These are phyloP conservation scores for Lagerstroemia speciosa DNA, from an alignment of 345 rosid species.

Conservation along the genomic window DNA sequence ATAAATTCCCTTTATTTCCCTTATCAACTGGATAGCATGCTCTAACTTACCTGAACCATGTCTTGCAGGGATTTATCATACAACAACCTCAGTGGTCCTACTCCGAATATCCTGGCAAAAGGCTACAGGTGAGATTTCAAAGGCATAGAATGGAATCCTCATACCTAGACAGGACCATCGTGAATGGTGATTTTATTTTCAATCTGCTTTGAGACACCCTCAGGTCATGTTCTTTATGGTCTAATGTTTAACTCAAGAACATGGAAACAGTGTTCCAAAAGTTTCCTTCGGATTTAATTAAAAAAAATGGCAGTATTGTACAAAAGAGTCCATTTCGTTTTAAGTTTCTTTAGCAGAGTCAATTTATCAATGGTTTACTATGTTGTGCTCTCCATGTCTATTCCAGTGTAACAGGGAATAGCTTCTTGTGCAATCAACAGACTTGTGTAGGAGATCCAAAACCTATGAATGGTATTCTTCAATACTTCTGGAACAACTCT, in stretches of 20 bases:
- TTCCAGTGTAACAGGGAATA: slow-evolving; percentile 40
- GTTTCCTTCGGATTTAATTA: too few relatives aligned
- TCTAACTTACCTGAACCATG: not conserved
- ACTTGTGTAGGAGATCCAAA: slow-evolving; percentile 44
- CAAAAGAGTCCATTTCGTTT: too few relatives aligned
- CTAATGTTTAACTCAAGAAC: not conserved
- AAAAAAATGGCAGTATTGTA: too few relatives aligned
- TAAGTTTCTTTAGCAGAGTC: not conserved
- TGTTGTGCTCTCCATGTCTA: not conserved
- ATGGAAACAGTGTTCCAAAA: not conserved
- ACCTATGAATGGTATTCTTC: slow-evolving; percentile 47
- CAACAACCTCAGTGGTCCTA: slow-evolving; percentile 89
- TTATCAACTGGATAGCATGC: not conserved
- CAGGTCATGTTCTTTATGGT: not conserved
- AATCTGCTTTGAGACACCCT: not conserved
- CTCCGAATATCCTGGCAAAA: slow-evolving; percentile 74
- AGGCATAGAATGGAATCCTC: slow-evolving; percentile 26
- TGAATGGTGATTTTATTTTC: not conserved
- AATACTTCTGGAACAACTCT: not conserved
- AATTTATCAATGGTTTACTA: not conserved
- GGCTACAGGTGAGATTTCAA: slow-evolving; percentile 55
- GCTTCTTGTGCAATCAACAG: slow-evolving; percentile 58
- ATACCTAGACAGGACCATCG: not conserved
- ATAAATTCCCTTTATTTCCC: not conserved
- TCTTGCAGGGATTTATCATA: slow-evolving; percentile 71